Percentiles rank a stretch among this genome's conserved stretches.
phyloP scores from a whole-genome alignment of 2,329 filamentous ascomycete genomes.

The Macrophomina tecta region DNA sequence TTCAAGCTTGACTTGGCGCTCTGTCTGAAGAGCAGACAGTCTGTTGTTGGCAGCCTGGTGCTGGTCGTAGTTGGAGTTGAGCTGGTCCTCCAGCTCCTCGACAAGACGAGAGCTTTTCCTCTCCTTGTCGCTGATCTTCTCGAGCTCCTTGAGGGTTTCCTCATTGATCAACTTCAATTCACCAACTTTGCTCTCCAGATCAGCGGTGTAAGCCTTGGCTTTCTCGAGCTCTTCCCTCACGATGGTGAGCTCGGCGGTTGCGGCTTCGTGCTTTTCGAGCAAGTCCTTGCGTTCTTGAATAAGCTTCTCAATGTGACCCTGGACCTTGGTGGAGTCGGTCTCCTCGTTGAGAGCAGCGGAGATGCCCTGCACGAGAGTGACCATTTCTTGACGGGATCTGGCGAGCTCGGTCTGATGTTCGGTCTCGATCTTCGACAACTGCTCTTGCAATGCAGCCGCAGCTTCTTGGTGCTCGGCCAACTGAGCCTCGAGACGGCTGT shows the following conservation, averaged over 20 bases:
- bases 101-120: conserved; percentile 91
- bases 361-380: conserved; percentile 67
- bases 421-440: conserved; percentile 31
- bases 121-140: conserved; percentile 68
- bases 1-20: conserved; percentile 51
- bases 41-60: conserved; percentile 85
- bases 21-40: conserved; percentile 69
- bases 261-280: conserved; percentile 49
- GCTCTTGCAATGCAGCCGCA: conserved; percentile 42
- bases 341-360: conserved; percentile 70
- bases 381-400: conserved; percentile 64
- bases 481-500: conserved; percentile 44
- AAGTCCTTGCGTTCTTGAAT: conserved; percentile 55
- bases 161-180: conserved; percentile 58
- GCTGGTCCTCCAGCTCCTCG: conserved; percentile 94
- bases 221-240: conserved; percentile 51
- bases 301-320: conserved; percentile 50
- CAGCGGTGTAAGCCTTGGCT: conserved; percentile 44
- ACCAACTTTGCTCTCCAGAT: conserved; percentile 51
- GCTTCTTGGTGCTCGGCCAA: conserved; percentile 41
- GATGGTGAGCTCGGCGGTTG: conserved; percentile 49
- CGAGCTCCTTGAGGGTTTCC: conserved; percentile 63
- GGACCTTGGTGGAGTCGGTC: conserved; percentile 51
- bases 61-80: conserved; percentile 93
- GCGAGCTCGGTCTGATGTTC: conserved; percentile 62